Percentiles rank a stretch among this genome's conserved stretches.
Conservation (phyloP, 2,329 filamentous ascomycete species). For the Curvularia sp. region DNA sequence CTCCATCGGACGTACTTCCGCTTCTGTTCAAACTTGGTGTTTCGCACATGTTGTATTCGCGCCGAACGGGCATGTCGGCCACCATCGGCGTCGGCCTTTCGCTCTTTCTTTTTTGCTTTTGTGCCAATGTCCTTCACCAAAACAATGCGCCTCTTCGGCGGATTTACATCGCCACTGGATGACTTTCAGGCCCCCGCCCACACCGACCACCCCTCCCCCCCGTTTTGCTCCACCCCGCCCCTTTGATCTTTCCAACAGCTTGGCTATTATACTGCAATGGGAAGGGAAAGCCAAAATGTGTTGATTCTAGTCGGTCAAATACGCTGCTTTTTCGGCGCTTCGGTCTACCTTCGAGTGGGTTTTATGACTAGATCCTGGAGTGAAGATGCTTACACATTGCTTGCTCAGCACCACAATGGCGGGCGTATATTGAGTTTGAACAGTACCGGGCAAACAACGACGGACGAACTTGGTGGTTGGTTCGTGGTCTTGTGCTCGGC, state of each 20-base stretch:
- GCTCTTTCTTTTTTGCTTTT: not conserved
- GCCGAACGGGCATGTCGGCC: constrained; percentile 1
- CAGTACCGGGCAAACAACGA: not conserved
- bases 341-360: constrained; percentile 6
- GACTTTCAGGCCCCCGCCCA: constrained; percentile 1
- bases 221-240: not conserved
- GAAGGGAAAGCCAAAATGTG: constrained; percentile 14
- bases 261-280: constrained; percentile 8
- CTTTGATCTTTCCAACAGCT: constrained; percentile 4
- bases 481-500: not conserved
- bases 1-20: constrained; percentile 3
- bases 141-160: constrained; percentile 1
- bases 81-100: constrained; percentile 4
- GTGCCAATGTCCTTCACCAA: not conserved
- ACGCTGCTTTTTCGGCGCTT: constrained; percentile 18
- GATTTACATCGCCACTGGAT: constrained; percentile 8
- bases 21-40: not conserved
- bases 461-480: not conserved
- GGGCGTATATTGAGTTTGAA: not conserved
- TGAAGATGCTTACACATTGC: constrained; percentile 3
- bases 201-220: not conserved
- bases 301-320: constrained; percentile 22
- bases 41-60: not conserved
- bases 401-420: not conserved
- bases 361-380: not conserved